Conservation (phyloP, 129 eudicot species). For the Heracleum sosnowskyi region DNA sequence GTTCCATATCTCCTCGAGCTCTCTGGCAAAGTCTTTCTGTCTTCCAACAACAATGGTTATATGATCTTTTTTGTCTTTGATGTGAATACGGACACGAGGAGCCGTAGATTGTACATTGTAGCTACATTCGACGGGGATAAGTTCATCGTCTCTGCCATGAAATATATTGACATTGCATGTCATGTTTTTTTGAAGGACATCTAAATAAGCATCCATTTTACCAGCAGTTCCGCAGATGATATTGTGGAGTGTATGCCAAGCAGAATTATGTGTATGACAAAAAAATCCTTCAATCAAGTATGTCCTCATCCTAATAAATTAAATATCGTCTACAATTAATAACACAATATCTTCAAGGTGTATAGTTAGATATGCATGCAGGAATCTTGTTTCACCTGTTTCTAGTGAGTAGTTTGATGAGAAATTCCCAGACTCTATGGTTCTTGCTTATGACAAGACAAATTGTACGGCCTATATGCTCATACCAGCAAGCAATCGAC, state of each 20-base stretch:
- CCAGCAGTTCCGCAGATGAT: constrained; percentile 82
- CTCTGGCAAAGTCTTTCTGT: constrained; percentile 76
- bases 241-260: constrained; percentile 96
- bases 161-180: constrained; percentile 55
- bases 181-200: constrained; percentile 32
- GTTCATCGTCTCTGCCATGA: constrained; percentile 78
- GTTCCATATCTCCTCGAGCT: constrained; percentile 82
- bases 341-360: not conserved
- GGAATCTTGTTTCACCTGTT: constrained; percentile 47
- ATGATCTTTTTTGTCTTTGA: constrained; percentile 70
- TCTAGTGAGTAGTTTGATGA: constrained; percentile 64
- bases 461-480: constrained; percentile 77
- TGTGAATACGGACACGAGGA: constrained; percentile 51
- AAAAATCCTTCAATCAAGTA: constrained; percentile 76
- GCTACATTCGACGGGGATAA: constrained; percentile 84
- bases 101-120: constrained; percentile 48
- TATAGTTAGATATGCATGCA: constrained; percentile 8
- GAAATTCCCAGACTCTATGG: constrained; percentile 82
- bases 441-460: constrained; percentile 72
- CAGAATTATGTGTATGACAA: constrained; percentile 88
- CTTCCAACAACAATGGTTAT: constrained; percentile 85
- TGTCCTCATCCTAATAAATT: constrained; percentile 45
- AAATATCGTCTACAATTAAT: not conserved
- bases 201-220: constrained; percentile 59
- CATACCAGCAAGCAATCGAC: constrained; percentile 91